Conservation (phyloP, 129 eudicot species). For the Kitagawia praeruptora region DNA sequence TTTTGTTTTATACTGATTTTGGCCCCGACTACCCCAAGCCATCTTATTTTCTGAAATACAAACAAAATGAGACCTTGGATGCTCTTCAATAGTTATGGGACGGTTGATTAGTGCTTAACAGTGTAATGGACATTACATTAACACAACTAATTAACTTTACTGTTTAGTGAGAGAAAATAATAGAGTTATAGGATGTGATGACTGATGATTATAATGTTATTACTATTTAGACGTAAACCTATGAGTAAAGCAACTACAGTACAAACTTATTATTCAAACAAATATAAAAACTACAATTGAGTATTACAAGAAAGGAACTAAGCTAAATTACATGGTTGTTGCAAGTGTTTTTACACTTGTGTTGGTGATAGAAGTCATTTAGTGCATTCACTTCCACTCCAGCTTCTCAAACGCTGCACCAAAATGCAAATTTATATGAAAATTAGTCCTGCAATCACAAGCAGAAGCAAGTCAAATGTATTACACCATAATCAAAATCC, state of each 20-base stretch:
- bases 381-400: not conserved
- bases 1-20: not conserved
- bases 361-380: not conserved
- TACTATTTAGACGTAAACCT: not conserved
- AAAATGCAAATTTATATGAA: conserved; percentile 1
- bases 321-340: not conserved
- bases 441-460: conserved; percentile 1
- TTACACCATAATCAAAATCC: not conserved
- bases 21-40: not conserved
- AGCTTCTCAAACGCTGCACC: conserved; percentile 18
- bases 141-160: not conserved
- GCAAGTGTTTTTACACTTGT: not conserved
- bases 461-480: not conserved
- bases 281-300: not conserved
- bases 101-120: not conserved
- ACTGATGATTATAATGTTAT: not conserved
- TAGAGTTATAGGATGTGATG: not conserved
- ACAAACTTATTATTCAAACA: not conserved
- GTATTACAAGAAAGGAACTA: not conserved
- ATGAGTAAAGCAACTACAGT: not conserved
- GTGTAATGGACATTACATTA: not conserved
- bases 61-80: not conserved
- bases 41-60: not conserved
- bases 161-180: not conserved
- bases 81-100: not conserved